phyloP scores from a whole-genome alignment of 768 basidiomycete genomes.

The Russula dissimulans region DNA sequence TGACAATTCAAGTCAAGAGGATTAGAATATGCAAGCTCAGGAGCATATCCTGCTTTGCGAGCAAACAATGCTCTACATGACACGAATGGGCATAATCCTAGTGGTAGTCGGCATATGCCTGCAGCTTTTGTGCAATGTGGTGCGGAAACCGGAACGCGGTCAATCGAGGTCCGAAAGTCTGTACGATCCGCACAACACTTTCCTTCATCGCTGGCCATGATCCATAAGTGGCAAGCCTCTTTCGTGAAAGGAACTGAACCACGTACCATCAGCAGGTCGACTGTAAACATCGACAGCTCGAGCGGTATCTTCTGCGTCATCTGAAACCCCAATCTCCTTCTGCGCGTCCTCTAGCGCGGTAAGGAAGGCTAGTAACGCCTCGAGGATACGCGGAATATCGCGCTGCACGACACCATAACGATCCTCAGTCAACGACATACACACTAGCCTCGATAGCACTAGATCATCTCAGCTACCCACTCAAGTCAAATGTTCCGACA shows the following conservation, averaged over 20 bases:
- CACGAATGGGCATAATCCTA: constrained; percentile 18
- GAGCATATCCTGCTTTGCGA: too few species aligned
- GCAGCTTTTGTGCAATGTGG: constrained; percentile 54
- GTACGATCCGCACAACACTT: constrained; percentile 53
- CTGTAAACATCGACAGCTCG: constrained; percentile 46
- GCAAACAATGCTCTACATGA: too few species aligned
- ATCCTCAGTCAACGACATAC: constrained; percentile 72
- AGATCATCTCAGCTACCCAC: not conserved
- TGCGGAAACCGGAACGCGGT: constrained; percentile 72
- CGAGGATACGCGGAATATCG: constrained; percentile 74
- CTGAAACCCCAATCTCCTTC: constrained; percentile 39
- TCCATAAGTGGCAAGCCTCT: not conserved
- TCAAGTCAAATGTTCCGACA: not conserved
- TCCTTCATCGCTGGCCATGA: constrained; percentile 48
- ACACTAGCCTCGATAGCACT: constrained; percentile 62
- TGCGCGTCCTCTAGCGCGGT: constrained; percentile 58
- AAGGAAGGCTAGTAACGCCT: constrained; percentile 63
- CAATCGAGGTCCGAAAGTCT: constrained; percentile 68
- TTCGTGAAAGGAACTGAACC: not conserved
- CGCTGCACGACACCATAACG: constrained; percentile 75
- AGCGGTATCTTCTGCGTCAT: constrained; percentile 40
- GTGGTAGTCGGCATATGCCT: constrained; percentile 61
- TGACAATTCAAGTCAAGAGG: too few species aligned
- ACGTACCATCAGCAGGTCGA: constrained; percentile 51
- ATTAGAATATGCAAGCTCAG: too few species aligned